Base-by-base conservation (phyloP, 345 rosid genomes). In the Microthlaspi erraticum region DNA sequence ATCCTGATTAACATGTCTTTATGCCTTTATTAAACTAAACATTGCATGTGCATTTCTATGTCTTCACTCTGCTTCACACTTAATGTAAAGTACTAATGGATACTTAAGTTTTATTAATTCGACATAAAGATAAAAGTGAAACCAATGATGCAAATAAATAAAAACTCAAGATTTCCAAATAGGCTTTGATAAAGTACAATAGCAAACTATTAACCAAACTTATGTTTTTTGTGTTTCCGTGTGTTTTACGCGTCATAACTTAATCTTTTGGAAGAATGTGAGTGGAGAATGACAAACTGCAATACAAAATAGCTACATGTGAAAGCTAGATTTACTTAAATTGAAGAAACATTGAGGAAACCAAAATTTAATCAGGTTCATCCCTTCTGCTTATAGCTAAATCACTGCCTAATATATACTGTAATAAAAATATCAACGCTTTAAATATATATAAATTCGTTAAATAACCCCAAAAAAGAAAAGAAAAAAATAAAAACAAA, bases 201-300 rank as follows among this genome's bases (percentile, higher is more conserved):
- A 34, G 19, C 45, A 45, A 62, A 63, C 66, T 68, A 52, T 54
- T 75, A 37, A 54, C 41, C 32, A 12, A 62, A 41, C 60, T 61
- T 45, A 62, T 75, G 64, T 61, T 44, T 44, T 33, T 18, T 52
- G 17, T 68, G 79, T 62, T 61, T 44, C 36, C 23, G n/a, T 52
- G 17, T 68, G 79, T 62, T 61, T 68, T 68, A 75, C 70, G 59
- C 70, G 70, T 68, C 74, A 49, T 37, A 16, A 39, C 3, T 3
- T 33, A 10, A 3, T 34, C 16, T 16, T 1, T 23, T 19, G n/a
- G n/a, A 10, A 34, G 48, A 3, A 7, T 50, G 8, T 59, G 49
- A 59, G 74, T 67, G 70, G 69, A 75, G 64, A 53, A 75, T 75
- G 78, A 75, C 74, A 68, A 60, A 67, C 26, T 66, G 23, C 41